phyloP scores from a whole-genome alignment of 495 filamentous ascomycete genomes.

The Aspergillus taichungensis region DNA sequence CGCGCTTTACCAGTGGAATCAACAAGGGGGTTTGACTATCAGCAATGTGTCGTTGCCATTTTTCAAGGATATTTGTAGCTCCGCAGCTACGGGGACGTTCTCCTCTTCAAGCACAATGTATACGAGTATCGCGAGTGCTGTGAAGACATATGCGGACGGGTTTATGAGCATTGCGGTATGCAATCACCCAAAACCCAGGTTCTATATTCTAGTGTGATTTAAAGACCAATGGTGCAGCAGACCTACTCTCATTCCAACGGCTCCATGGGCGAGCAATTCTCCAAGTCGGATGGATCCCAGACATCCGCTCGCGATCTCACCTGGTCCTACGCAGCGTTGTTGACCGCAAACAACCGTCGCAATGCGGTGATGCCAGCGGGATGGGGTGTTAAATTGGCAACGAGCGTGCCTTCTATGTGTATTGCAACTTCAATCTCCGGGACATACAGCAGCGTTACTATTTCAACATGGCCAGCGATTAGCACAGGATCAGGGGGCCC shows the following conservation, averaged over 20 bases:
- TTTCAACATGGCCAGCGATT: conserved; percentile 39
- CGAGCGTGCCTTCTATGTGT: conserved; percentile 48
- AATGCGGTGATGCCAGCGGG: conserved; percentile 43
- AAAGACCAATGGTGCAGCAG: conserved; percentile 19
- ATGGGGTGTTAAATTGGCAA: conserved; percentile 44
- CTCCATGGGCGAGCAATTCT: conserved; percentile 52
- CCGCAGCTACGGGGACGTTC: conserved; percentile 32
- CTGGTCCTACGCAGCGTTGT: conserved; percentile 45
- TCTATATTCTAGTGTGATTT: too few relatives aligned
- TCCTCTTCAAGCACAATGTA: conserved; percentile 40
- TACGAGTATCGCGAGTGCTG: conserved; percentile 41
- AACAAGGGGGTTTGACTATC: conserved; percentile 41
- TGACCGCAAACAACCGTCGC: conserved; percentile 42
- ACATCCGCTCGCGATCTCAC: conserved; percentile 48
- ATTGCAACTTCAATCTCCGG: conserved; percentile 42
- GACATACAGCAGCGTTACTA: conserved; percentile 48
- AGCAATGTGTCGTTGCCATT: conserved; percentile 49
- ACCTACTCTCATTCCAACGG: conserved; percentile 41
- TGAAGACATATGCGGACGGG: conserved; percentile 56
- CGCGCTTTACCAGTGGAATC: conserved; percentile 52
- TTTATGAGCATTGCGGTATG: conserved; percentile 45
- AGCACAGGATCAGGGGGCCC: conserved; percentile 8
- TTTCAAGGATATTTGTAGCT: conserved; percentile 45
- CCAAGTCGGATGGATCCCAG: conserved; percentile 39
- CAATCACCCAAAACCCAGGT: not conserved